Percentiles rank a stretch among this genome's conserved stretches.
These are phyloP conservation scores for Coniella lustricola DNA, from an alignment of 2,329 filamentous ascomycete species.

Conservation along the genomic window DNA sequence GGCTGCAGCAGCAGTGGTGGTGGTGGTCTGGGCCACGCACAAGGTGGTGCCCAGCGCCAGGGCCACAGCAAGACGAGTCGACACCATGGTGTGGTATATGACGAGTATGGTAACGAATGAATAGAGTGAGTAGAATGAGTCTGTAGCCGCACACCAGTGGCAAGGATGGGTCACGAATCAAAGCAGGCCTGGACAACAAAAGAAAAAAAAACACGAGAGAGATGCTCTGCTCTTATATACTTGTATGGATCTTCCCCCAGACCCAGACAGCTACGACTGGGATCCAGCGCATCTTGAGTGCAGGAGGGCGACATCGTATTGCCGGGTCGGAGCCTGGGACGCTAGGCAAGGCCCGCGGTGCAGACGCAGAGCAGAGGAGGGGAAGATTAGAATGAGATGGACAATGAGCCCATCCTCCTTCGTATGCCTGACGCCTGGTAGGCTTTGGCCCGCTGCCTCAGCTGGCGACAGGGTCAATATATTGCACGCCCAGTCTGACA, in stretches of 20 bases:
- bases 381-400: no score
- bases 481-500: slow-evolving; percentile 2
- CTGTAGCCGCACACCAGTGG: background rate
- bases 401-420: background rate
- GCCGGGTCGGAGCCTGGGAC: no score
- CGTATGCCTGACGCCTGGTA: background rate
- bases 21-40: slow-evolving; percentile 8
- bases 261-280: no score
- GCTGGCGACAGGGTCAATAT: slow-evolving; percentile 1
- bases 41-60: slow-evolving; percentile 1
- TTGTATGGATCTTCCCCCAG: no score
- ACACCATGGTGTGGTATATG: slow-evolving; percentile 4
- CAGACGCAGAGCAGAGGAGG: background rate
- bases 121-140: background rate
- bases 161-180: no score
- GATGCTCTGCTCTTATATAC: no score
- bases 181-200: no score
- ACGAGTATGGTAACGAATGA: no score
- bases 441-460: background rate
- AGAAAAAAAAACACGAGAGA: no score
- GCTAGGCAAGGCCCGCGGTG: no score
- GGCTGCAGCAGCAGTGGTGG: slow-evolving; percentile 2
- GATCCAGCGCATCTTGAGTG: background rate
- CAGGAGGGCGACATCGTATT: no score
- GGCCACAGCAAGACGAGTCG: slow-evolving; percentile 1